Base-by-base conservation (phyloP, 371 early-diverging fungal species). In the Circinella minor region DNA sequence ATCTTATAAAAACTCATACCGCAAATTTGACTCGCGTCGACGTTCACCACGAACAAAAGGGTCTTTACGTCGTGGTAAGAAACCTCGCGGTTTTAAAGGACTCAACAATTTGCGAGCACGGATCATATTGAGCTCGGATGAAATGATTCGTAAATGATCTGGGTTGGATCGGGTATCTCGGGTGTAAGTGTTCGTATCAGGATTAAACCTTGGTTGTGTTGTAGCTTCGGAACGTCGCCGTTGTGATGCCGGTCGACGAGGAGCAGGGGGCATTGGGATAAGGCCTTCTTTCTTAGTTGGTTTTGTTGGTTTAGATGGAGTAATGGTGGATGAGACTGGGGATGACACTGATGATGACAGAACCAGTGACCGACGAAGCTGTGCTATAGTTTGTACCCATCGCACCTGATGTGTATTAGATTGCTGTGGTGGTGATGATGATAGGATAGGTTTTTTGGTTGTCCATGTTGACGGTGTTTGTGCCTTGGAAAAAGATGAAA, bases 101-200 rank as follows among this genome's bases (percentile, higher is more conserved):
- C 84, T 81, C 61, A 85, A 71, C 4, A 88, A 67, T 66, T 88
- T 88, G 49, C 82, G 79, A 15, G 79, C 71, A 55, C 86, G 79
- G 76, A 88, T 87, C 89, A 88, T 88, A 51, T 83, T 80, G 66
- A 88, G 63, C 70, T 88, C 89, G 43, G 85, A 81, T 34, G 87
- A 82, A 65, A 88, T 88, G 83, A 88, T 88, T 60, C 87, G 74
- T 62, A 88, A 63, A 72, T 88, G 86, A 74, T 85, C 89, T 38
- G 89, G 74, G 62, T 88, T 88, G 62, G 87, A 87, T 36, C 89
- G 81, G 68, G 86, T 87, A 74, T 87, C 89, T 68, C 89, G 79
- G 51, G 77, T 78, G 47, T 84, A 84, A 34, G 84, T 84, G 63
- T 84, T 84, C 27, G 84, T 84, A 18, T 74, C 79, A 65, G 82